Percentiles rank a stretch among this genome's conserved stretches.
phyloP scores from a whole-genome alignment of 441 rosid species.

The Eutrema salsugineum region DNA sequence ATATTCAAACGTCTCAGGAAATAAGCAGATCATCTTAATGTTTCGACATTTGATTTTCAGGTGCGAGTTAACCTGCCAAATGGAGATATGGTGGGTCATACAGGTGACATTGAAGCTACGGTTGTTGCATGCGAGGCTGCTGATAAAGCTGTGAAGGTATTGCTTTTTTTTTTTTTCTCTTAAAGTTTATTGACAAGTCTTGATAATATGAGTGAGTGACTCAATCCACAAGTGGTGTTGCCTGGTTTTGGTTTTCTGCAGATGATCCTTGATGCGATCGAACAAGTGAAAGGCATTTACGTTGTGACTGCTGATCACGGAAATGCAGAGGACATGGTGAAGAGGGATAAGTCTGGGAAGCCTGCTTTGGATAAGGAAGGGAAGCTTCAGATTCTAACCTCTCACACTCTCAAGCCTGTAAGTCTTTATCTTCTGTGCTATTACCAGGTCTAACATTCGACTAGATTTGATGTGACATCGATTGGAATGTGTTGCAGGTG shows the following conservation, averaged over 20 bases:
- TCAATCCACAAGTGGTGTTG: not conserved
- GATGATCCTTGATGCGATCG: conserved; percentile 82
- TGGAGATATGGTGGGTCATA: conserved; percentile 98
- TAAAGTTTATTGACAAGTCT: not conserved
- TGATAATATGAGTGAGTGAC: not conserved
- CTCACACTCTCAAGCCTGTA: conserved; percentile 94
- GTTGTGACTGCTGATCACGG: conserved; percentile 97
- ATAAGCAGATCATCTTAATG: not conserved
- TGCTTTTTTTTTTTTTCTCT: not conserved
- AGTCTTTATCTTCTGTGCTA: conserved; percentile 26
- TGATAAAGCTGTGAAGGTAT: conserved; percentile 87
- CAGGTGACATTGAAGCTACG: conserved; percentile 89
- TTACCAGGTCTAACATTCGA: not conserved
- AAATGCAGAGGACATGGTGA: conserved; percentile 96
- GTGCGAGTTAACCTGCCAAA: conserved; percentile 90
- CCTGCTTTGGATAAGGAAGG: conserved; percentile 68
- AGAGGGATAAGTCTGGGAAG: conserved; percentile 79
- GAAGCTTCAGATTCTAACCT: conserved; percentile 81
- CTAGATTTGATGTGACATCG: not conserved
- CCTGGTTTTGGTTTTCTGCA: conserved; percentile 30
- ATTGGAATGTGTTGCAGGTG: conserved; percentile 41
- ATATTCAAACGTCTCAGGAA: not conserved
- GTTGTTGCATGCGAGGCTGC: conserved; percentile 87
- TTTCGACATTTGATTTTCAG: conserved; percentile 28
- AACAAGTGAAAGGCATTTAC: conserved; percentile 85